Percentiles rank a stretch among this genome's conserved stretches.
phyloP scores from a whole-genome alignment of 306 rosid species.

The Benincasa hispida region DNA sequence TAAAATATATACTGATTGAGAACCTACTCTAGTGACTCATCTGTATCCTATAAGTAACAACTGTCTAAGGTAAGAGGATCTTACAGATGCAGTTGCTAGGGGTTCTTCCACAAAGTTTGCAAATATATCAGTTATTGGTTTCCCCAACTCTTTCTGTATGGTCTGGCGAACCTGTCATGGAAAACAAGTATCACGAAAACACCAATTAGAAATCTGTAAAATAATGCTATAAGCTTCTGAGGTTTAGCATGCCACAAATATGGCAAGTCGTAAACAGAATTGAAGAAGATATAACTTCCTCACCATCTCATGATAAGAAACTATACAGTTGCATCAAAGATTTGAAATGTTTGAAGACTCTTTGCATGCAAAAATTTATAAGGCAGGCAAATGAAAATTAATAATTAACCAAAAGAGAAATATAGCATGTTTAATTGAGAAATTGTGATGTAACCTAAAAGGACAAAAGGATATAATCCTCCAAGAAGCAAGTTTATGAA shows the following conservation, averaged over 20 bases:
- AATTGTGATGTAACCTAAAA: neutral
- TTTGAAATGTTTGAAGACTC: neutral
- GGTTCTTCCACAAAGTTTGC: constrained; percentile 54
- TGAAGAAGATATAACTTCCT: neutral
- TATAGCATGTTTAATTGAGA: neutral
- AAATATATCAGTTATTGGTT: constrained; percentile 74
- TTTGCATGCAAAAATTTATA: neutral
- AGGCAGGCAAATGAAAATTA: neutral
- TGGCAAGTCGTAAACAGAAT: neutral
- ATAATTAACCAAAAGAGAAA: neutral
- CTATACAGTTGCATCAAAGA: neutral
- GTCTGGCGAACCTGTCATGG: constrained; percentile 52
- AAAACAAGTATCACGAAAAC: neutral
- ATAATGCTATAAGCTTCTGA: neutral
- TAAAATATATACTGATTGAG: neutral
- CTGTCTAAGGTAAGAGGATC: constrained; percentile 21
- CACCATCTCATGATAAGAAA: neutral
- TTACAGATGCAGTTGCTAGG: constrained; percentile 96
- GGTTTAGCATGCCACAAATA: neutral
- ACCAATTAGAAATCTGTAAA: neutral
- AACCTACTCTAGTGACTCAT: constrained; percentile 10
- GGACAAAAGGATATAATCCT: too few relatives aligned
- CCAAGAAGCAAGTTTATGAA: too few relatives aligned
- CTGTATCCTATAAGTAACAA: constrained; percentile 8
- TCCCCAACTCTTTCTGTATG: constrained; percentile 71